Evolutionary conservation across 2,329 filamentous ascomycete species (phyloP), one percentile per base, ranked within the genome.

Genomic region (Hypoxylon sp.): DNA sequence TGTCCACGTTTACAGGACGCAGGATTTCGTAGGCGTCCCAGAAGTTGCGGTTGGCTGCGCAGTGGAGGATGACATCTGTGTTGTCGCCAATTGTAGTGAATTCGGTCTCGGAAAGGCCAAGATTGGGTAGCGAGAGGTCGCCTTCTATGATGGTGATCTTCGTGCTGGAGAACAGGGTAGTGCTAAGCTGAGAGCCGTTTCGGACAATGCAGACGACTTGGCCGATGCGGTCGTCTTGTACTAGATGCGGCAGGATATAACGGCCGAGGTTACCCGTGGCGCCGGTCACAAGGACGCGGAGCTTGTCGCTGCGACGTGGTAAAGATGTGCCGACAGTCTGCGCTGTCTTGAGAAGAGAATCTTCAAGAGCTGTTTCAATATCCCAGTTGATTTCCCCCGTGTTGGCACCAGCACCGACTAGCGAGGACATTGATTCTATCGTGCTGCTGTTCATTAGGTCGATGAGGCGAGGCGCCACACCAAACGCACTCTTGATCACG

Each of bases 361-460:
- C 32, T 11, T 36, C 32, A 14, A 36, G 32, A 13, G 32, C 11
- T 11, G 14, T 14, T 11, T 36, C 32, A 36, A 14, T 2, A 4
- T 36, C 32, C 32, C 32, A 36, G 14, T 36, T 36, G 11, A 36
- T 36, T 5, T 11, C 32, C 5, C 32, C 32, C 32, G 32, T 36
- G 32, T 14, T 14, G 32, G 32, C 10, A 14, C 32, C 32, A 1
- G 11, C 32, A 11, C 32, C 11, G 14, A 36, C 11, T 14, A 36
- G 32, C 4, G 32, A 36, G 11, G 32, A 10, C 71, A 74, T 72
- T 2, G 49, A 3, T 0, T 53, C 63, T 0, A 74, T 52, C 4
- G 67, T 65, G 32, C 57, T 71, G n/a, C 48, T 48, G 1, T 49
- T 36, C 6, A 74, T 59, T 0, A 73, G 48, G 2, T 68, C 60